Base-by-base conservation (phyloP, 495 filamentous ascomycete genomes). In the Astrothelium macrocarpum region DNA sequence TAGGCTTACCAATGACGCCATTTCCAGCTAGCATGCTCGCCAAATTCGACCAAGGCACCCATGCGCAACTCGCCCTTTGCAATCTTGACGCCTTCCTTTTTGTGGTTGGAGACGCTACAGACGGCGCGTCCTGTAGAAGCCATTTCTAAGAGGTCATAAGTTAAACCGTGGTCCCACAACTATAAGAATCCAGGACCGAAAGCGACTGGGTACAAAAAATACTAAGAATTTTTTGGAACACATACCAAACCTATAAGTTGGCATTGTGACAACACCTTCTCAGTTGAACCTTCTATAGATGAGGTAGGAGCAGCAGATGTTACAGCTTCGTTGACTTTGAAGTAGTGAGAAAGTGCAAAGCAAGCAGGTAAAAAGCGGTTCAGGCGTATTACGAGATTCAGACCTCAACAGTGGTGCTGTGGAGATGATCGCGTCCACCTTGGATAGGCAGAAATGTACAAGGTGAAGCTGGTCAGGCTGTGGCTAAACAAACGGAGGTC, bases 1-100 rank as follows among this genome's bases (percentile, higher is more conserved):
- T 29, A 43, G 34, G 63, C 81, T 70, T 76, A 93, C 91, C 91
- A 96, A 72, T 96, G 91, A 63, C 84, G 82, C 84, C 84, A 96
- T 56, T 71, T 69, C 80, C 81, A 94, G 63, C 76, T 74, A 60
- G 80, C 78, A 46, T 78, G 70, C 5, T 70, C 74, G 0, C 78
- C 65, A 29, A 81, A 77, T 14, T 81, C 78, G 53, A 94, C 78
- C 79, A 84, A 87, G 53, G 78, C 78, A 31, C 88, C 91, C 32
- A 87, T 78, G 16, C 91, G 86, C 7, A 95, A 71, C 61, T 87
- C 82, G 58, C 84, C 89, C 75, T 94, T 94, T 3, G 53, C n/a
- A 68, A 96, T 90, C 72, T 94, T 93, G 64, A 78, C 66, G 5
- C 74, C 76, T 18, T 68, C 68, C 0, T 84, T 76, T 70, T 88